Percentiles rank a stretch among this genome's conserved stretches.
Evolutionary conservation across 1,284 basidiomycete genomes (phyloP).

Genomic region (Stereum hirsutum): DNA sequence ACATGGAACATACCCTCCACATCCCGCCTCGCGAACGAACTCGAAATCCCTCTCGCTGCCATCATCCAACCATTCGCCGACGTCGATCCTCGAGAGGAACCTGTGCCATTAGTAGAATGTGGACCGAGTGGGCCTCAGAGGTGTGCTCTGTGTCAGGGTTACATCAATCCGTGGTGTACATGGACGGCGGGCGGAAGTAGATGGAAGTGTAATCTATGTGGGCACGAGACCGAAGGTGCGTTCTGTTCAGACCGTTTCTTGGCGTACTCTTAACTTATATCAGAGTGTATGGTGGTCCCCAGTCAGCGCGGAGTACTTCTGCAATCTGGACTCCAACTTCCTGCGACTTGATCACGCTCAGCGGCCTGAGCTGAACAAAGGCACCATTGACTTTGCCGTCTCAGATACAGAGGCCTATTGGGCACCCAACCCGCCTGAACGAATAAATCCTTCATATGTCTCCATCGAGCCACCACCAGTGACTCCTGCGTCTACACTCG

Average conservation of each 20-base stretch:
- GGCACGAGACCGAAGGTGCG: conserved; percentile 73
- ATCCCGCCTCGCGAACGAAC: conserved; percentile 74
- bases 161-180: conserved; percentile 92
- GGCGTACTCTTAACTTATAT: background rate
- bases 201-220: conserved; percentile 94
- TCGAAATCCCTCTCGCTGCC: conserved; percentile 79
- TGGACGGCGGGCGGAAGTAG: conserved; percentile 81
- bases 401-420: conserved; percentile 81
- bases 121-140: conserved; percentile 72
- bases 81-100: conserved; percentile 72
- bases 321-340: conserved; percentile 74
- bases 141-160: conserved; percentile 82
- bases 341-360: conserved; percentile 78
- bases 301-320: conserved; percentile 84
- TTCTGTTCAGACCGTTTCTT: no score
- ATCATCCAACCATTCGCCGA: conserved; percentile 90
- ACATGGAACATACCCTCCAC: conserved; percentile 74
- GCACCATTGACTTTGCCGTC: conserved; percentile 89
- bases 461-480: conserved; percentile 28
- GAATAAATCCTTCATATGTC: background rate
- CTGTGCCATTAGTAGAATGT: conserved; percentile 70
- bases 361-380: conserved; percentile 84
- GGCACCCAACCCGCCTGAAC: conserved; percentile 39
- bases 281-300: conserved; percentile 5
- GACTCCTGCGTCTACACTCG: no score